A percentile compares a stretch with the other conserved stretches of the same genome.
phyloP scores from a whole-genome alignment of 805 yeast species.

The Starmerella bombi region DNA sequence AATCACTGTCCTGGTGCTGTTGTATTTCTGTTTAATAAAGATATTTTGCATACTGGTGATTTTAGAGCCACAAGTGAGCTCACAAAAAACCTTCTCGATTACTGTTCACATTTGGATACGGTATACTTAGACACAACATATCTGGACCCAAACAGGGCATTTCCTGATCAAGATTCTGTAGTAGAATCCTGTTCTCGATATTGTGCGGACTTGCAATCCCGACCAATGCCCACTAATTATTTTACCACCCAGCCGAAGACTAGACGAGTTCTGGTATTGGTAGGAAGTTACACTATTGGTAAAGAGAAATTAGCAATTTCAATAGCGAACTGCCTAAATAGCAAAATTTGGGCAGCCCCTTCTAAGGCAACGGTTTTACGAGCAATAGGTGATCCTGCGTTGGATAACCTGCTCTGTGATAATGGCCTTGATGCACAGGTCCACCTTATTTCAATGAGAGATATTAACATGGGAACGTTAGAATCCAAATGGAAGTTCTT shows the following conservation, averaged over 20 bases:
- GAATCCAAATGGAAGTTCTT: slow-evolving; percentile 39
- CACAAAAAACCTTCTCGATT: slow-evolving; percentile 24
- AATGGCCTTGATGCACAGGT: slow-evolving; percentile 41
- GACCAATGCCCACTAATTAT: slow-evolving; percentile 21
- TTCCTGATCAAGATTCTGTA: slow-evolving; percentile 65
- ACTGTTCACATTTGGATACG: slow-evolving; percentile 24
- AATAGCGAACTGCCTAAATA: slow-evolving; percentile 27
- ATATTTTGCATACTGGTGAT: slow-evolving; percentile 76
- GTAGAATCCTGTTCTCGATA: slow-evolving; percentile 46
- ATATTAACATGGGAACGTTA: slow-evolving; percentile 32
- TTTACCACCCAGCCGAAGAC: slow-evolving; percentile 15
- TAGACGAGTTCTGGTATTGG: slow-evolving; percentile 39
- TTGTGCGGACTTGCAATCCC: slow-evolving; percentile 31
- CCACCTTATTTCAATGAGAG: slow-evolving; percentile 61
- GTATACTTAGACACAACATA: slow-evolving; percentile 88
- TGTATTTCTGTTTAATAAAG: slow-evolving; percentile 53
- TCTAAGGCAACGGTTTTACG: slow-evolving; percentile 37
- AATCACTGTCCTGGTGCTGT: slow-evolving; percentile 97
- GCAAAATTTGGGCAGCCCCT: slow-evolving; percentile 33
- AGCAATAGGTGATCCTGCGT: slow-evolving; percentile 33
- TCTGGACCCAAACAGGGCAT: slow-evolving; percentile 55
- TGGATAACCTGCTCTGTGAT: slow-evolving; percentile 32
- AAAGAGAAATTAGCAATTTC: slow-evolving; percentile 70
- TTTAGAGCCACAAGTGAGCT: slow-evolving; percentile 56
- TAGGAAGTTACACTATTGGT: slow-evolving; percentile 88